Conservation (phyloP, 257 asterid species). For the Leonotis leonurus region DNA sequence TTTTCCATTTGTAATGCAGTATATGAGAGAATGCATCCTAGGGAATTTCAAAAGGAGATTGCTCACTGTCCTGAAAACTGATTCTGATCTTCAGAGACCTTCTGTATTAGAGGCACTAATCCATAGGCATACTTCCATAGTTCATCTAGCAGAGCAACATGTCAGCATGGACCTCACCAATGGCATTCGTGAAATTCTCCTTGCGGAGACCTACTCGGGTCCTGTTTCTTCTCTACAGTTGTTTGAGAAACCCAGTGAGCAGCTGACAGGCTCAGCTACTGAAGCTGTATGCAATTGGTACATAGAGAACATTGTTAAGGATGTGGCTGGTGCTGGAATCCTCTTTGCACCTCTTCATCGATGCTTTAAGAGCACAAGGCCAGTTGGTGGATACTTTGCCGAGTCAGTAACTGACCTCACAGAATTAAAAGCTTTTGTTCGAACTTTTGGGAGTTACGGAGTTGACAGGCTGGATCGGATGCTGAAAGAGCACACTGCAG, state of each 20-base stretch:
- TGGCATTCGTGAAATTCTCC: conserved; percentile 89
- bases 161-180: conserved; percentile 98
- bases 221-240: conserved; percentile 93
- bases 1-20: conserved; percentile 45
- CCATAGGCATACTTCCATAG: conserved; percentile 76
- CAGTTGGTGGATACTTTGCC: conserved; percentile 95
- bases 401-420: conserved; percentile 75
- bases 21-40: conserved; percentile 96
- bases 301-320: conserved; percentile 90
- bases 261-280: conserved; percentile 77
- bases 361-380: conserved; percentile 90
- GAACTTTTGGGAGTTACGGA: conserved; percentile 88
- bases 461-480: conserved; percentile 81
- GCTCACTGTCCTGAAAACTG: conserved; percentile 85
- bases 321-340: conserved; percentile 76
- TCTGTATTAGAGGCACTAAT: conserved; percentile 78
- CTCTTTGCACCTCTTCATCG: conserved; percentile 82
- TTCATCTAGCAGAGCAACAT: conserved; percentile 95
- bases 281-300: conserved; percentile 96
- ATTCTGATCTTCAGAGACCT: conserved; percentile 93
- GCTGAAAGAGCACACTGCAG: conserved; percentile 97
- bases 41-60: conserved; percentile 91
- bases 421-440: conserved; percentile 81
- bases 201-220: conserved; percentile 82
- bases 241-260: conserved; percentile 80